Percentiles rank a stretch among this genome's conserved stretches.
These are phyloP conservation scores for Dipodascus albidus DNA, from an alignment of 805 yeast genomes.

Conservation along the genomic window DNA sequence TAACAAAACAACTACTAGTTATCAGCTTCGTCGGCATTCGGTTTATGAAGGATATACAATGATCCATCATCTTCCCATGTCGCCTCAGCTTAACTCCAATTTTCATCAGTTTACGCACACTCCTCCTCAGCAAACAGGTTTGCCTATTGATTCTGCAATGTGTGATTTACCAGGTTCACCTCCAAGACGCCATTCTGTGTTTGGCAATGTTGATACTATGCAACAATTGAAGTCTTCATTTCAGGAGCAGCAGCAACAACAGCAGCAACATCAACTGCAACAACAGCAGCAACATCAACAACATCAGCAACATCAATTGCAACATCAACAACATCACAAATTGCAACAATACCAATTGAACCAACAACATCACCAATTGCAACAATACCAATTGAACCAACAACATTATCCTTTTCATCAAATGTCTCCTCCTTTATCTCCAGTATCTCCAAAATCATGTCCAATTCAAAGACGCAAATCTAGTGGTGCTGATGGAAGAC, in stretches of 20 bases:
- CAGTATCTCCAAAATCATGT: not conserved
- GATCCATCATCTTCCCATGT: not conserved
- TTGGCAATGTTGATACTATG: not conserved
- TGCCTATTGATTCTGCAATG: not conserved
- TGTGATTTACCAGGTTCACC: not conserved
- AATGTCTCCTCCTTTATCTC: not conserved
- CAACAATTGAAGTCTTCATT: not conserved
- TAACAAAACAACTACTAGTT: not conserved
- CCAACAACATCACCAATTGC: no score
- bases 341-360: not conserved
- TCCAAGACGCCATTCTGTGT: not conserved
- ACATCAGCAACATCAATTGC: no score
- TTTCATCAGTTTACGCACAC: not conserved
- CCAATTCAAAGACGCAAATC: not conserved
- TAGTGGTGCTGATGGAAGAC: slow-evolving; percentile 11
- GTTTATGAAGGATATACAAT: not conserved
- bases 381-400: not conserved
- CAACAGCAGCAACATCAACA: no score
- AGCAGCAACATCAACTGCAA: no score
- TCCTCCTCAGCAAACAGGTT: not conserved
- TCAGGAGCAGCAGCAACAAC: no score
- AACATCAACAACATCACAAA: no score
- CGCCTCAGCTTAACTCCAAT: not conserved
- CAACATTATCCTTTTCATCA: not conserved
- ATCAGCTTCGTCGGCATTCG: not conserved